Conservation (phyloP, 306 rosid species). For the Hippophae gyantsensis region DNA sequence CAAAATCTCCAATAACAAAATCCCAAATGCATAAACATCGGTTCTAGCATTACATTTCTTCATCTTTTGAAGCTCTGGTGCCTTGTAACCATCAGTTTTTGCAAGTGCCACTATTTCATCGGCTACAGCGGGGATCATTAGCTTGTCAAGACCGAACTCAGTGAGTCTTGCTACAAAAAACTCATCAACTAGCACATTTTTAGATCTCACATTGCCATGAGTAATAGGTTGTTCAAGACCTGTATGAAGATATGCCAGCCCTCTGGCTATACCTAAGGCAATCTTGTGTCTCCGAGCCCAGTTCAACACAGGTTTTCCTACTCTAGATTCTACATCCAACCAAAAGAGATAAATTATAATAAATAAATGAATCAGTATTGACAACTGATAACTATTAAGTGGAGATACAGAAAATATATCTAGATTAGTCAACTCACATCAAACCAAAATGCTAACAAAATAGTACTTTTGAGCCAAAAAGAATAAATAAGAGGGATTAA, state of each 20-base stretch:
- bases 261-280: conserved; percentile 79
- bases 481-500: no score
- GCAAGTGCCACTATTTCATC: conserved; percentile 85
- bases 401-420: no score
- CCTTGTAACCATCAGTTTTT: conserved; percentile 74
- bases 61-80: conserved; percentile 92
- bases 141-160: conserved; percentile 76
- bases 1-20: conserved; percentile 67
- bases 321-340: conserved; percentile 51
- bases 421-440: no score
- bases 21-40: conserved; percentile 84
- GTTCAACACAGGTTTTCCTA: conserved; percentile 80
- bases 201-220: conserved; percentile 79
- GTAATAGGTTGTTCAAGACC: conserved; percentile 80
- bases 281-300: conserved; percentile 97
- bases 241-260: conserved; percentile 81
- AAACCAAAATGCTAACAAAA: no score
- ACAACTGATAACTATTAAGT: neutral
- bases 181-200: conserved; percentile 82
- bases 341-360: conserved; percentile 3
- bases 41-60: conserved; percentile 89
- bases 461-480: no score
- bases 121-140: conserved; percentile 70
- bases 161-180: conserved; percentile 70
- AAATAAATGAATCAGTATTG: conserved; percentile 10